Evolutionary conservation across 768 basidiomycete genomes (phyloP), one percentile per base, ranked within the genome.

Genomic region (Leucocoprinus sp.): DNA sequence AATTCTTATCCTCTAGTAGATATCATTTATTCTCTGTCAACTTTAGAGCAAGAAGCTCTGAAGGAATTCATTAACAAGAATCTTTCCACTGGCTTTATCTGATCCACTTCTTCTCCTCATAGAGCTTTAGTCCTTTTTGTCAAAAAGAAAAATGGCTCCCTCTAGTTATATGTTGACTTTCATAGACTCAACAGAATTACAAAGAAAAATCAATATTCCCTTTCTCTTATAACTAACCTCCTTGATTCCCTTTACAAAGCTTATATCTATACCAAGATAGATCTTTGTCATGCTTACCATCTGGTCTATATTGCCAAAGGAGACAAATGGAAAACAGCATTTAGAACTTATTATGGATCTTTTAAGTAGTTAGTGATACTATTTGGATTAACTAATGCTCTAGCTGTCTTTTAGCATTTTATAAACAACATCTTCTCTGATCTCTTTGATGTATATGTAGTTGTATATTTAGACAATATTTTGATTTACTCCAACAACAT

Each of bases 391-490:
- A 55, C 57, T 23, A 64, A 68, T 38, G 57, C 61, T 4, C 60
- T 62, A 1, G 57, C 66, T 0, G 50, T 61, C 2, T 69, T 69
- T 53, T 68, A 70, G 47, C 38, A 43, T 8, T 60, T 66, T 39
- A 65, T 70, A 44, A 55, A 65, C 15, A 55, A 63, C 31, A 56
- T 64, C 17, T 55, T 70, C 8, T 43, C 50, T 7, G 62, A 65
- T 42, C 43, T 63, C 9, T 48, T 68, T 14, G 63, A 65, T 36
- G 37, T 57, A 17, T 59, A 3, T 28, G 42, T 43, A 15, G 54
- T 65, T 15, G 27, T 28, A 5, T 28, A 28, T 12, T 12, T 28
- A 6, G 27, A 28, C 27, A 12, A 28, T 28, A 28, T 28, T 12
- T 12, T 28, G 6, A 28, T 28, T 28, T 28, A 28, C 12, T 28